These are phyloP conservation scores for Pestalotiopsis sp. DNA, from an alignment of 2,329 filamentous ascomycete species.

Conservation along the genomic window DNA sequence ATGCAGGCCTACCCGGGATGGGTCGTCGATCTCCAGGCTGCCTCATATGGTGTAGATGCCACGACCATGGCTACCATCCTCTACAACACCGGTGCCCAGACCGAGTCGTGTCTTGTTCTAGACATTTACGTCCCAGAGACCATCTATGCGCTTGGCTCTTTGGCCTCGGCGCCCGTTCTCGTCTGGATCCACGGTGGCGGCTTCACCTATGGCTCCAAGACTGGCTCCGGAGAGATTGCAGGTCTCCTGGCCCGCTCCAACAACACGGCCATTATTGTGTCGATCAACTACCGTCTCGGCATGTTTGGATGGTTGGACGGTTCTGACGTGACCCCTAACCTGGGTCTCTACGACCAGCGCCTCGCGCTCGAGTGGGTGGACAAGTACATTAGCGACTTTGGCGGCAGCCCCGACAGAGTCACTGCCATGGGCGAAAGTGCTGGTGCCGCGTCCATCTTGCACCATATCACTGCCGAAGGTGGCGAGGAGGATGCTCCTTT, in stretches of 20 bases:
- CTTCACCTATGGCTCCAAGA: slow-evolving; percentile 27
- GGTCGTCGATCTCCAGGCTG: slow-evolving; percentile 23
- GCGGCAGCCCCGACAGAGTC: slow-evolving; percentile 35
- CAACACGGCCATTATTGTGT: slow-evolving; percentile 22
- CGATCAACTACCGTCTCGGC: slow-evolving; percentile 28
- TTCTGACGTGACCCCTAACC: slow-evolving; percentile 40
- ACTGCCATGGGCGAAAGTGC: slow-evolving; percentile 54
- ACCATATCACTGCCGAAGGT: slow-evolving; percentile 48
- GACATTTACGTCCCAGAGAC: slow-evolving; percentile 23
- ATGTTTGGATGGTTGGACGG: slow-evolving; percentile 28
- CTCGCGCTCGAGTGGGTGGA: slow-evolving; percentile 52
- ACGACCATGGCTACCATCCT: slow-evolving; percentile 8
- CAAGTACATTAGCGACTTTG: slow-evolving; percentile 49
- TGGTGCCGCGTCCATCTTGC: slow-evolving; percentile 49
- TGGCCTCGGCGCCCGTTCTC: slow-evolving; percentile 23
- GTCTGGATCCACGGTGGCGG: slow-evolving; percentile 31
- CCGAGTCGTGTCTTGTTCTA: slow-evolving; percentile 26
- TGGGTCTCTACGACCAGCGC: slow-evolving; percentile 50
- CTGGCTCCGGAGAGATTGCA: slow-evolving; percentile 19
- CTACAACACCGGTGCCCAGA: slow-evolving; percentile 22
- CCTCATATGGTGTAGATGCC: slow-evolving; percentile 10
- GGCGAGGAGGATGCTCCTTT: slow-evolving; percentile 30
- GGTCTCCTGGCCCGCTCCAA: slow-evolving; percentile 23
- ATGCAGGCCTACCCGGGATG: slow-evolving; percentile 33
- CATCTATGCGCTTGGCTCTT: slow-evolving; percentile 17